phyloP scores from a whole-genome alignment of 2,329 filamentous ascomycete species.

The Xylaria sp. region DNA sequence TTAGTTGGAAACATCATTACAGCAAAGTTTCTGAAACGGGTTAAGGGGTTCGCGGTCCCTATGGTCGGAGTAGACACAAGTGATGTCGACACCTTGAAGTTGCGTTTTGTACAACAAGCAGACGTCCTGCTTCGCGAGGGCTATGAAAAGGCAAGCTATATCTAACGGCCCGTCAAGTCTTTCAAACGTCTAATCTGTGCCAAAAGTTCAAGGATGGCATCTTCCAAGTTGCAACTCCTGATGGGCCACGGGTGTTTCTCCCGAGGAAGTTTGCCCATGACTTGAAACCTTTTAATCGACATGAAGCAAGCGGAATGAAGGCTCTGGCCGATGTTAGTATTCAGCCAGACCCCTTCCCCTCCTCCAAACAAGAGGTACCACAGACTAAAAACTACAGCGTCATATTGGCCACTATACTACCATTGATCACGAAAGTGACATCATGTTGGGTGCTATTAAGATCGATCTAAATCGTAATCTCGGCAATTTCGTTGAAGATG shows the following conservation, averaged over 20 bases:
- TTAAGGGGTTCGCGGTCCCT: constrained; percentile 40
- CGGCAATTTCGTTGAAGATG: constrained; percentile 46
- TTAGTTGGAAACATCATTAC: constrained; percentile 35
- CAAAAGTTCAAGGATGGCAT: constrained; percentile 45
- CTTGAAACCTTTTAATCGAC: constrained; percentile 44
- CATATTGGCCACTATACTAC: constrained; percentile 48
- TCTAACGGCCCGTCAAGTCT: neutral
- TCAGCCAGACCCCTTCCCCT: neutral
- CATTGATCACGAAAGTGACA: constrained; percentile 48
- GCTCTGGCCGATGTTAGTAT: constrained; percentile 45
- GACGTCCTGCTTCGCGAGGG: constrained; percentile 46
- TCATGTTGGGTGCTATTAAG: constrained; percentile 48
- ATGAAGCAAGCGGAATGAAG: constrained; percentile 48
- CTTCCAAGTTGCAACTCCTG: constrained; percentile 47
- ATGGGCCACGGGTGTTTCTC: constrained; percentile 47
- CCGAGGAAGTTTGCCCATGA: constrained; percentile 46
- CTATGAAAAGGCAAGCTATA: constrained; percentile 41
- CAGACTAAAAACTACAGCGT: constrained; percentile 35
- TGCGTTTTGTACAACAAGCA: constrained; percentile 46
- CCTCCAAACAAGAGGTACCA: neutral
- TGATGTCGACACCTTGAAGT: constrained; percentile 42
- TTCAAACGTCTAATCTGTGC: constrained; percentile 3
- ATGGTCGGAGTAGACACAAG: constrained; percentile 38
- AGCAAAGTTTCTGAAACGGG: constrained; percentile 27
- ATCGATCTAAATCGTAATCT: constrained; percentile 47